Base-by-base conservation (phyloP, 176 grass and related monocot species). In the Olyra latifolia region DNA sequence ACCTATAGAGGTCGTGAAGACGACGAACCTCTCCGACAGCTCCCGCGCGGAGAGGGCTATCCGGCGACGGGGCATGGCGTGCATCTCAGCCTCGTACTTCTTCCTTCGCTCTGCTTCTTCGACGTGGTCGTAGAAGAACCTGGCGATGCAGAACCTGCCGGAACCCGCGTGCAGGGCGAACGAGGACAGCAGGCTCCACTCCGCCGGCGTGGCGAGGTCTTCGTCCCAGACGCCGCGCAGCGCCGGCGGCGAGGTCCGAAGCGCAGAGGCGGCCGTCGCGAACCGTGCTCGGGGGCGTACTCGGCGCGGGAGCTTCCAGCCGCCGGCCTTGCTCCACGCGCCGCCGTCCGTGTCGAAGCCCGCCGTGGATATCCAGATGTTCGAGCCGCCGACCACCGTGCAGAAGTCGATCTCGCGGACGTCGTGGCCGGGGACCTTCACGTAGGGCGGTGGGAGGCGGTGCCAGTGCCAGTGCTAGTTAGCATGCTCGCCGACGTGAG, bases 61-160 rank as follows among this genome's bases (percentile, higher is more conserved):
- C 4, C 32, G 4, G 32, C 32, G 32, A 35, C 32, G 32, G 32
- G 32, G 32, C 32, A 35, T 35, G 32, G 32, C 32, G 32, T 35
- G 32, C 32, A 35, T 35, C 32, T 35, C 32, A 2, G 32, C 32
- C 32, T 35, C 32, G 32, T 35, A 35, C 32, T 35, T 35, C 32
- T 35, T 4, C 32, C 32, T 2, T 4, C 5, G 32, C 32, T 4
- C 5, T 4, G 32, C 32, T 35, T 72, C 17, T 24, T 28, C 27
- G 4, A 9, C 25, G 3, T 25, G 22, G 0, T 67, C 39, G 39
- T 19, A 35, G 62, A 20, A 72, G 52, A 72, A 72, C 46, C 69
- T 72, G 0, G 69, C 69, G 4, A 47, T 52, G 46, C 69, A 72
- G 9, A 72, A 72, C 69, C 69, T 72, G 16, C 69, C 69, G 46